phyloP scores from a whole-genome alignment of 306 rosid genomes.

The Begonia masoniana region DNA sequence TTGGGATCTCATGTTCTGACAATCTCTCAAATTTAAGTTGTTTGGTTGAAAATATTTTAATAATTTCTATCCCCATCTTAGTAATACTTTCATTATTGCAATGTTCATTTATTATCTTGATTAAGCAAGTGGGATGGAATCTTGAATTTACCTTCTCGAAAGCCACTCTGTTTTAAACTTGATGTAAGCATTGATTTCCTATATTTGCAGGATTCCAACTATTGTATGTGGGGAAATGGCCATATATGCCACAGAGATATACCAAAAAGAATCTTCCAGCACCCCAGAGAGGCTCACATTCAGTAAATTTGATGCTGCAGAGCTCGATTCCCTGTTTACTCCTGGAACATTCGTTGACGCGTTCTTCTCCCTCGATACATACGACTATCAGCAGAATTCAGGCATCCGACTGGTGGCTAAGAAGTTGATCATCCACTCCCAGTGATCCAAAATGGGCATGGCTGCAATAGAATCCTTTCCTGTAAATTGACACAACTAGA shows the following conservation, averaged over 20 bases:
- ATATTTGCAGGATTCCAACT: conserved; percentile 53
- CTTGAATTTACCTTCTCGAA: too few relatives aligned
- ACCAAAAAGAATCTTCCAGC: conserved; percentile 60
- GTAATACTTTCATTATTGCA: too few relatives aligned
- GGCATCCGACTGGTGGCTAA: conserved; percentile 77
- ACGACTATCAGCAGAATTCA: conserved; percentile 75
- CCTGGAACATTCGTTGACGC: conserved; percentile 66
- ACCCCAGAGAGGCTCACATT: conserved; percentile 44
- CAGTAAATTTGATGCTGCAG: conserved; percentile 60
- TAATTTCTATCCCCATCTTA: too few relatives aligned
- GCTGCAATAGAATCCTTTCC: background rate
- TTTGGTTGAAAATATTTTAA: too few relatives aligned
- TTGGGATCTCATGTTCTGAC: too few relatives aligned
- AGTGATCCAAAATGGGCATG: conserved; percentile 5
- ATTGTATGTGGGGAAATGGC: conserved; percentile 33
- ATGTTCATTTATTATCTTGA: too few relatives aligned
- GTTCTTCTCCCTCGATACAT: conserved; percentile 62
- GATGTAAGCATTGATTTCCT: too few relatives aligned
- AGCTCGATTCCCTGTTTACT: conserved; percentile 45
- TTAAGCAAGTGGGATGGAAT: too few relatives aligned
- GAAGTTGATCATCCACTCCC: conserved; percentile 57
- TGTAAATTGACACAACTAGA: too few relatives aligned
- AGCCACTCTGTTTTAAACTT: too few relatives aligned
- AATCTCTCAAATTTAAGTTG: too few relatives aligned
- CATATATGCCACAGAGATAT: conserved; percentile 67